These are phyloP conservation scores for Delphinella strobiligena DNA, from an alignment of 2,329 filamentous ascomycete species.

Conservation along the genomic window DNA sequence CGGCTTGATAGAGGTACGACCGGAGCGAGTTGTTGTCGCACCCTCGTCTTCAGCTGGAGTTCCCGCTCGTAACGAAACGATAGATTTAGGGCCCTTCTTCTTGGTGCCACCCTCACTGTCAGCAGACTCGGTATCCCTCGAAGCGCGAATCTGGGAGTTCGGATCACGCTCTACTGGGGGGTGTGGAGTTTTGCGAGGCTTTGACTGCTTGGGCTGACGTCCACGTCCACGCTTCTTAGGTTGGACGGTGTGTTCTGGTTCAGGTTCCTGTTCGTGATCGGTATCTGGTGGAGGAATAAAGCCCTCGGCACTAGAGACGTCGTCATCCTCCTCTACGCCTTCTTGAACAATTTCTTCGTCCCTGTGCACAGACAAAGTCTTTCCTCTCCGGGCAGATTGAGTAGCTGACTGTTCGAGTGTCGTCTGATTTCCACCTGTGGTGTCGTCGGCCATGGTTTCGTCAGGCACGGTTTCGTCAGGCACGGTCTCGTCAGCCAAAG, in stretches of 20 bases:
- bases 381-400: no score
- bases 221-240: slow-evolving; percentile 6
- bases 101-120: slow-evolving; percentile 15
- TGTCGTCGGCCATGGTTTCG: background rate
- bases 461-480: slow-evolving; percentile 2
- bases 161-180: no score
- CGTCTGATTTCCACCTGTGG: slow-evolving; percentile 1
- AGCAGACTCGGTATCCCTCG: slow-evolving; percentile 8
- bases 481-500: slow-evolving; percentile 1
- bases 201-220: background rate
- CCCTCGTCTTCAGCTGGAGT: slow-evolving; percentile 36
- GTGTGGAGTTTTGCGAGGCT: no score
- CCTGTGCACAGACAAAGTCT: background rate
- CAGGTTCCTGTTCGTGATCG: slow-evolving; percentile 3
- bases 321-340: no score
- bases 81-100: slow-evolving; percentile 7
- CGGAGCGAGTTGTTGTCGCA: slow-evolving; percentile 58
- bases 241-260: slow-evolving; percentile 1
- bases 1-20: slow-evolving; percentile 65
- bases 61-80: slow-evolving; percentile 19
- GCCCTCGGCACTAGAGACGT: slow-evolving; percentile 3
- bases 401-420: background rate
- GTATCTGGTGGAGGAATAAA: slow-evolving; percentile 6
- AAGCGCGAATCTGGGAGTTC: no score
- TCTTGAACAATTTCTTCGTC: background rate